Evolutionary conservation across 192 early-diverging fungal genomes (phyloP), one percentile per base, ranked within the genome.

Genomic region (Coemansia sp.): DNA sequence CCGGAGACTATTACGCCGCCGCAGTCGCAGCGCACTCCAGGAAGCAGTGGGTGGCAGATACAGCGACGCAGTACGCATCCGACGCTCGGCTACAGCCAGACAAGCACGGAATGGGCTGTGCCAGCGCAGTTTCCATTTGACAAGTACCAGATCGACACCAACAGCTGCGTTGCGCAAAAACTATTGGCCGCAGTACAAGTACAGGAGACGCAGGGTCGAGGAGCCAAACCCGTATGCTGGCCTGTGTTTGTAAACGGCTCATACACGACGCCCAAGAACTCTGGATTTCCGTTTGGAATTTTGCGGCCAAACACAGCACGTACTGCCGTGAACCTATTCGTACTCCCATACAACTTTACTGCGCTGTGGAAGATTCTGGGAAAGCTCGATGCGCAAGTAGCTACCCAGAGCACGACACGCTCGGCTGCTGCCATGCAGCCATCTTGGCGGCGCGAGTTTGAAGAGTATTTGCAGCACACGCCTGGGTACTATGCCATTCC

Each of bases 281-380:
- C 82, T 1, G 90, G 86, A 1, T 85, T 84, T 47, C 87, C 90
- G 2, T 92, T 92, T 66, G 92, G 91, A 12, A 89, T 88, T 27
- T 64, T 94, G 37, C 89, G 88, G 60, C 85, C 86, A 25, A 89
- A 85, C 65, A 81, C 84, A 1, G 75, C 77, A 17, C 83, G 85
- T 32, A 87, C 84, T 24, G 83, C 83, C 3, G 92, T 94, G 32
- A 89, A 88, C 27, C 63, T 94, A 64, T 91, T 89, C 39, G 73
- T 91, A 5, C 69, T 92, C 51, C 89, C 92, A 2, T 94, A 94
- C 71, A 91, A 92, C 65, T 94, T 86, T 63, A 85, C 87, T 1
- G 82, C 77, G 35, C 75, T 92, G n/a, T 94, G 92, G 71, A 85
- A 79, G 27, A 66, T 90, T 19, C 69, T 92, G 25, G 72, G 77